Evolutionary conservation across 2,329 filamentous ascomycete species (phyloP).

Genomic region (Lithohypha guttulata): DNA sequence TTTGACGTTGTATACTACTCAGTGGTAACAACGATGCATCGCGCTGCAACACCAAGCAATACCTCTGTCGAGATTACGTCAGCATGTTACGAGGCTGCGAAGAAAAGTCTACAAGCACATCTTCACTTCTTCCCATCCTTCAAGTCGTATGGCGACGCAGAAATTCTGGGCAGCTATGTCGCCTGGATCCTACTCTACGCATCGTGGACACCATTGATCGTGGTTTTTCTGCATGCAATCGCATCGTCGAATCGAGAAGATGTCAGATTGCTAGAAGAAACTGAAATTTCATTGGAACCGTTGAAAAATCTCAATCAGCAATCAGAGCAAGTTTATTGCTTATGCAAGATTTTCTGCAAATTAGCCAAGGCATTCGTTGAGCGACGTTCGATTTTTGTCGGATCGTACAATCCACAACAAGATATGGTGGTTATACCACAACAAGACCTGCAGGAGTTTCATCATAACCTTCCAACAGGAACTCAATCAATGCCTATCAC

Average conservation of each 20-base stretch:
- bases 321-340: slow-evolving; percentile 2
- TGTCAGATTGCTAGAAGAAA: slow-evolving; percentile 19
- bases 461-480: background rate
- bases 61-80: slow-evolving; percentile 6
- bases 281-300: slow-evolving; percentile 1
- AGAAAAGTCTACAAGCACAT: slow-evolving; percentile 22
- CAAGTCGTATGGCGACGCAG: slow-evolving; percentile 4
- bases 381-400: slow-evolving; percentile 2
- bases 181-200: slow-evolving; percentile 20
- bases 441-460: background rate
- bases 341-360: slow-evolving; percentile 8
- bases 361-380: slow-evolving; percentile 7
- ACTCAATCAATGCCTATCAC: background rate
- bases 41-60: slow-evolving; percentile 1
- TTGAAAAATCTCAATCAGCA: slow-evolving; percentile 3
- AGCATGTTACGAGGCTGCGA: slow-evolving; percentile 23
- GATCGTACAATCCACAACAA: slow-evolving; percentile 5
- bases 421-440: slow-evolving; percentile 7
- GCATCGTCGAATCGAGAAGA: slow-evolving; percentile 17
- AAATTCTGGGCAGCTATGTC: slow-evolving; percentile 1
- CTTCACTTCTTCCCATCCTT: slow-evolving; percentile 23
- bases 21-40: slow-evolving; percentile 2
- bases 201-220: slow-evolving; percentile 23
- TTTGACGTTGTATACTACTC: slow-evolving; percentile 8
- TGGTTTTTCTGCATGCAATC: slow-evolving; percentile 24